phyloP scores from a whole-genome alignment of 345 rosid species.

The Dipteronia sinensis region DNA sequence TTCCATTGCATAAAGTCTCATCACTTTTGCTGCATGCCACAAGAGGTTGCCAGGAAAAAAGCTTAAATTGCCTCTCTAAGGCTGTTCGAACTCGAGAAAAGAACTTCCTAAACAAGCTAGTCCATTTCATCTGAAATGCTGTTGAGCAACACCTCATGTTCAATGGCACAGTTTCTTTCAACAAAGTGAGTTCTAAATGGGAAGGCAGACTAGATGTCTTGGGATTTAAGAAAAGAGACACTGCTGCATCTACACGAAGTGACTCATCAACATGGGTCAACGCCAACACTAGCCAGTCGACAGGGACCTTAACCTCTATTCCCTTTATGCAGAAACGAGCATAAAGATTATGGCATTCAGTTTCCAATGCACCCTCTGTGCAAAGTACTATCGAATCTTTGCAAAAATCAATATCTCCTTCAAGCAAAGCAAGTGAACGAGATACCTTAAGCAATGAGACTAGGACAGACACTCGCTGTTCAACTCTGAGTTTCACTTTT shows the following conservation, averaged over 20 bases:
- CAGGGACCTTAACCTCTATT: constrained; percentile 62
- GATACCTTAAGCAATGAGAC: constrained; percentile 87
- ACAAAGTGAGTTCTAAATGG: constrained; percentile 70
- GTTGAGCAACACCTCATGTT: constrained; percentile 96
- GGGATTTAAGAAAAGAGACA: constrained; percentile 87
- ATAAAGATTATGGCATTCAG: constrained; percentile 36
- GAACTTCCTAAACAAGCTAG: constrained; percentile 87
- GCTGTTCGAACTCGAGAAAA: constrained; percentile 88
- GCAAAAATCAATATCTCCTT: constrained; percentile 80
- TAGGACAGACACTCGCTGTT: constrained; percentile 78
- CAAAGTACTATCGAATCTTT: constrained; percentile 23
- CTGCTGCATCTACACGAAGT: constrained; percentile 97
- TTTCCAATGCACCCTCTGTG: constrained; percentile 18
- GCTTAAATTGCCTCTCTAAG: constrained; percentile 88
- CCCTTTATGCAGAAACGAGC: constrained; percentile 74
- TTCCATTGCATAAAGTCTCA: constrained; percentile 27
- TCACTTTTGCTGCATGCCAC: constrained; percentile 24
- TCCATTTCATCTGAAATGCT: constrained; percentile 99
- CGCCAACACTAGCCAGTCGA: constrained; percentile 86
- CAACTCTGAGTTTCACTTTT: constrained; percentile 52
- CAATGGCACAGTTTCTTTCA: constrained; percentile 83
- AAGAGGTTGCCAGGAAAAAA: constrained; percentile 65
- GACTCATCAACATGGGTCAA: constrained; percentile 88
- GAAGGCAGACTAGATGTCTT: constrained; percentile 89
- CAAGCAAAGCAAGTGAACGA: constrained; percentile 84